These are phyloP conservation scores for Ochetophila trinervis DNA, from an alignment of 306 rosid genomes.

Conservation along the genomic window DNA sequence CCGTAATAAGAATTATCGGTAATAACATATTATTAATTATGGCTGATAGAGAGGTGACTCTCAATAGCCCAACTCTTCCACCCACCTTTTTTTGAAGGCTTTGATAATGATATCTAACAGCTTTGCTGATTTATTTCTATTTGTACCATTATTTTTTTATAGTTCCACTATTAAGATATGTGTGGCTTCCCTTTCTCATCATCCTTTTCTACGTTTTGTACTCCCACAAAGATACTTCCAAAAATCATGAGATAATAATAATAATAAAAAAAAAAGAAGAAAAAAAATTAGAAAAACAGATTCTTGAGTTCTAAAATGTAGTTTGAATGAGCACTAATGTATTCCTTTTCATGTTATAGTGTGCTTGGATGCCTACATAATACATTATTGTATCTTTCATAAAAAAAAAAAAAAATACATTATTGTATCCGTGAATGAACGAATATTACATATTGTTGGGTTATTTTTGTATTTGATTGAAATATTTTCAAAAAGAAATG, in stretches of 20 bases:
- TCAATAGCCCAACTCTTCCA: constrained; percentile 39
- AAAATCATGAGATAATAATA: neutral
- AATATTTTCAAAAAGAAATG: too few species aligned
- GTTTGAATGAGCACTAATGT: too few species aligned
- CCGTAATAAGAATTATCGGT: constrained; percentile 9
- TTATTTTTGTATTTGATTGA: too few species aligned
- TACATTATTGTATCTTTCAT: too few species aligned
- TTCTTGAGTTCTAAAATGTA: too few species aligned
- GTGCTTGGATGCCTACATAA: too few species aligned
- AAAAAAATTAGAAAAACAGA: too few species aligned
- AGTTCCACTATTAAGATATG: constrained; percentile 38
- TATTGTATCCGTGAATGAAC: too few species aligned
- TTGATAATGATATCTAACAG: constrained; percentile 66
- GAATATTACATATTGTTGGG: too few species aligned
- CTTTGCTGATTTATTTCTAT: constrained; percentile 32
- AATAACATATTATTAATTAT: constrained; percentile 50
- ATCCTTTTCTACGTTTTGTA: neutral
- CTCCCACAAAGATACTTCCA: constrained; percentile 22
- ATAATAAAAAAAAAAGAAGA: too few species aligned
- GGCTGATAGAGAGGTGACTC: constrained; percentile 36
- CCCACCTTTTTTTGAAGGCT: constrained; percentile 51
- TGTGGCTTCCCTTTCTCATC: constrained; percentile 28
- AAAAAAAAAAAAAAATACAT: too few species aligned
- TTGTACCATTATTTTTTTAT: neutral
- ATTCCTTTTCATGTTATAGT: too few species aligned